Evolutionary conservation across 2,329 filamentous ascomycete genomes (phyloP), one percentile per base, ranked within the genome.

Genomic region (Xylaria polymorpha): DNA sequence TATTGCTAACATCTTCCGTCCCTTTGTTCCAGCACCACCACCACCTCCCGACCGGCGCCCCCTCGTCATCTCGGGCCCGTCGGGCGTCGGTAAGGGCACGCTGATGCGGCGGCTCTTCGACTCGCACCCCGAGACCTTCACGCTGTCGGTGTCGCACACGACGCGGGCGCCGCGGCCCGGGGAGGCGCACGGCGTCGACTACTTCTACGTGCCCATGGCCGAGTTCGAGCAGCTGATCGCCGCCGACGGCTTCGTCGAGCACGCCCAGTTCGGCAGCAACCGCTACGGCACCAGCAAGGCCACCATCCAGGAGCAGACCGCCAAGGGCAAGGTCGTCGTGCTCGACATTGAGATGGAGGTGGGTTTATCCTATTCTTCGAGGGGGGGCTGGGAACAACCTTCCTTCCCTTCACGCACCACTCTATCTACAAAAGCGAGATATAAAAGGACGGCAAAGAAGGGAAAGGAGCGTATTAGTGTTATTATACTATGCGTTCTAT

Each of bases 281-380:
- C 84, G 89, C 77, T 98, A 98, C 82, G 94, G 94, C 66, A 97
- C 94, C 5, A 93, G 89, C 79, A 90, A 93, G 77, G 85, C 87
- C 80, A 93, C 93, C 35, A 93, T 97, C 71, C 87, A 91, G 80
- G 89, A 93, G 76, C 90, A 94, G 79, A 87, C 87, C 1, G 87
- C 88, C 69, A 88, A 90, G 82, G 91, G 90, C 20, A 87, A 86
- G 76, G 88, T 94, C 50, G 95, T 94, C 70, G 90, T 98, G 57
- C 84, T 98, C 74, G 95, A 98, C 80, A 98, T 98, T 78, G 95
- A 98, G 86, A 97, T 98, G 93, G 94, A 97, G 88, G 90, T 91
- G 79, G 41, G 83, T 75, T 4, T 7, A 22, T 14, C 41, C 35
- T 57, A 44, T 46, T 43, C 29, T 56, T 46, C 6, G 41, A 12